Evolutionary conservation across 2,329 filamentous ascomycete species (phyloP), one percentile per base, ranked within the genome.

Genomic region (Sporothrix mexicana): DNA sequence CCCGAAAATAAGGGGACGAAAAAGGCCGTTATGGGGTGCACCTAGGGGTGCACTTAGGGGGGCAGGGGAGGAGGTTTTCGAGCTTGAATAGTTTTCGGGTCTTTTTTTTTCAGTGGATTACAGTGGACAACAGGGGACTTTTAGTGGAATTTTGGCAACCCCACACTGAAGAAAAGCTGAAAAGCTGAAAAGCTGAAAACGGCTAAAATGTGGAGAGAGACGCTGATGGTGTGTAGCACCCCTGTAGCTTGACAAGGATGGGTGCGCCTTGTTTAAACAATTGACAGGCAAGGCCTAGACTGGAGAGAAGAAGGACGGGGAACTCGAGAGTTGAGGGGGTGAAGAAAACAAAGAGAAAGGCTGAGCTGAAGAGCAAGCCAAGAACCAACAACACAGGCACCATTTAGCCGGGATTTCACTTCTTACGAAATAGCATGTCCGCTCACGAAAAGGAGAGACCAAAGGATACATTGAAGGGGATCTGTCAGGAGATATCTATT

Each of bases 181-280:
- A 41, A 7, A 23, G 17, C 36, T 64, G 59, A 13, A 64, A 20
- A 12, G 10, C 36, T 62, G 8, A 41, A 20, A 9, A 53, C n/a
- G 51, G 6, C 10, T 6, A 23, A 43, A n/a, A 41, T 62, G 30
- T 43, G n/a, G 59, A 64, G 59, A 45, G 36, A 10, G 17, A 20
- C 5, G 51, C 15, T 53, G 36, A n/a, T 64, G 62, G 62, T 66
- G 62, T 66, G 62, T 10, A 30, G 12, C 12, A 30, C 43, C 62
- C 62, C 43, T 49, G 62, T 49, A 20, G 5, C 15, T 20, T 13
- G 6, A 66, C 62, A 66, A 13, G 62, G 62, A 25, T 49, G 43
- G 23, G 3, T 13, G 36, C 41, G 4, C 3, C 36, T 20, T 45
- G 17, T 43, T 23, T 2, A 20, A 41, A 61, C 23, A 12, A 15